These are phyloP conservation scores for Chenopodium album DNA, from an alignment of 148 eudicot species.

Conservation along the genomic window DNA sequence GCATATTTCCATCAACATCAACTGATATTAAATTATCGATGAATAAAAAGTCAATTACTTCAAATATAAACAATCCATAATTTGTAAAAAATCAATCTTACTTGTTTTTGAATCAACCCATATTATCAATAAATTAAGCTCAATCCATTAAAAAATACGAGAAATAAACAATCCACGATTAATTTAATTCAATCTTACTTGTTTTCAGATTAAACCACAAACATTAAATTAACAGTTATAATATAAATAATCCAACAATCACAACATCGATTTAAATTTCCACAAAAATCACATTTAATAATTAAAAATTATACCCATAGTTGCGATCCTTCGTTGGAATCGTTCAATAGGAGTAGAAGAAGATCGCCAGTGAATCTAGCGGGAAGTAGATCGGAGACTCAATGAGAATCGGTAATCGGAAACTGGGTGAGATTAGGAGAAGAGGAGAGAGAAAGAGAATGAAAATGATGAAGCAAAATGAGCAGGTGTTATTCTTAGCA, in stretches of 20 bases:
- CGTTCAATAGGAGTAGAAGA: constrained; percentile 49
- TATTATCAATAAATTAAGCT: no score
- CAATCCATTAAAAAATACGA: no score
- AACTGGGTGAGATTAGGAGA: constrained; percentile 21
- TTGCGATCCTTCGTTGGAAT: constrained; percentile 61
- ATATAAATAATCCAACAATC: background rate
- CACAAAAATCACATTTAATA: no score
- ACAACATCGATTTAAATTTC: background rate
- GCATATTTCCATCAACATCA: background rate
- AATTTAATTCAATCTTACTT: background rate
- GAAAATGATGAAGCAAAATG: background rate
- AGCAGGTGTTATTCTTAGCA: no score
- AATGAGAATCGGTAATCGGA: constrained; percentile 39
- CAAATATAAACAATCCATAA: background rate
- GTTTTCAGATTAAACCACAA: background rate
- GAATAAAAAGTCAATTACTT: background rate
- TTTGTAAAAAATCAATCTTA: no score
- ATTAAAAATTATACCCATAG: constrained; percentile 55
- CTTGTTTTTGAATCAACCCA: no score
- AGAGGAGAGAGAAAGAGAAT: background rate
- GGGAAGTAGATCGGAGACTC: constrained; percentile 40
- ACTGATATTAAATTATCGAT: background rate
- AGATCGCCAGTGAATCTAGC: constrained; percentile 59
- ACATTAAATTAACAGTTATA: background rate
- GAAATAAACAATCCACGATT: no score